Conservation (phyloP, 2,329 filamentous ascomycete species). For the Fusarium verrucosum region DNA sequence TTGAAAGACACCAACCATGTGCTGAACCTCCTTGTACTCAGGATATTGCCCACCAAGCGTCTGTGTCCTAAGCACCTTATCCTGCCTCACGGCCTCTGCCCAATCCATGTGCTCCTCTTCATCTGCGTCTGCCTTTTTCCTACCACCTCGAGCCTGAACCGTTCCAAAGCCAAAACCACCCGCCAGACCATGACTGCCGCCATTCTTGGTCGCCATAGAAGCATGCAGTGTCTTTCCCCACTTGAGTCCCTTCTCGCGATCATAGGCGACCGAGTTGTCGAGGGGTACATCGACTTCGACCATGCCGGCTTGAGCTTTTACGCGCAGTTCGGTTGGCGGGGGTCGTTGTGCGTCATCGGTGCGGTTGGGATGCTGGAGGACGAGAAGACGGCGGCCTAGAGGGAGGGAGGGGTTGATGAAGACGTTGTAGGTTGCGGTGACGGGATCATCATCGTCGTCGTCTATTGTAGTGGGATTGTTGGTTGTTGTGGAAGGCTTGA, state of each 20-base stretch:
- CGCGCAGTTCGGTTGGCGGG: conserved; percentile 75
- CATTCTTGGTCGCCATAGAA: conserved; percentile 66
- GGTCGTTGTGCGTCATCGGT: conserved; percentile 60
- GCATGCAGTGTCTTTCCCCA: conserved; percentile 82
- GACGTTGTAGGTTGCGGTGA: conserved; percentile 81
- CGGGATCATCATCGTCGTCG: conserved; percentile 67
- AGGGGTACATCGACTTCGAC: conserved; percentile 93
- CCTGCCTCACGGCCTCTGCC: conserved; percentile 72
- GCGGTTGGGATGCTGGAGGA: conserved; percentile 91
- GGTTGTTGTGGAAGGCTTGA: conserved; percentile 16
- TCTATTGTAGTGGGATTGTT: conserved; percentile 15
- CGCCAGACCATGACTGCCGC: conserved; percentile 74
- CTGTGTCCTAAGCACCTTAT: conserved; percentile 79
- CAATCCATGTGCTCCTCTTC: conserved; percentile 67
- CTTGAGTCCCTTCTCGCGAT: conserved; percentile 80
- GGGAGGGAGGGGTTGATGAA: conserved; percentile 81
- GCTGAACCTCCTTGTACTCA: conserved; percentile 75
- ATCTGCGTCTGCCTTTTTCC: conserved; percentile 54
- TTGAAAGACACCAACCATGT: conserved; percentile 93
- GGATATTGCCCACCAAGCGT: conserved; percentile 86
- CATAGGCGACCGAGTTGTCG: conserved; percentile 77
- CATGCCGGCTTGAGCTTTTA: conserved; percentile 85
- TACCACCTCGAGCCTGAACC: conserved; percentile 52
- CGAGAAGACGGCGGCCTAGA: conserved; percentile 71
- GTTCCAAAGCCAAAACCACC: conserved; percentile 75